Conservation (phyloP, 805 yeast genomes). For the Candida suzukii region DNA sequence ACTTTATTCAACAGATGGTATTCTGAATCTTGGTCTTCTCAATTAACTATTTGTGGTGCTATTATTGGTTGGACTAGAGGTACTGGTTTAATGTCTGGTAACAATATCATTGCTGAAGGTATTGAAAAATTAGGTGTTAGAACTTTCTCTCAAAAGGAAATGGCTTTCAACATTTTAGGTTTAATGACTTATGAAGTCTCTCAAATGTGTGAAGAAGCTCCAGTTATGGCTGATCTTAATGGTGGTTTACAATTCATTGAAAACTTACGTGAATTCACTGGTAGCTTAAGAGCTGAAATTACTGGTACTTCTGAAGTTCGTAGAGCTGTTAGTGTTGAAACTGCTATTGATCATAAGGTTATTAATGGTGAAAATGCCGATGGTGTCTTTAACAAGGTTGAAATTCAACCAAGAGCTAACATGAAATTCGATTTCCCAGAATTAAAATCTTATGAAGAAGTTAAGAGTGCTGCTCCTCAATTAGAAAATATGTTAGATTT, state of each 20-base stretch:
- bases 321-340: constrained; percentile 91
- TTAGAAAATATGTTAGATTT: constrained; percentile 88
- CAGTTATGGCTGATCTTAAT: constrained; percentile 96
- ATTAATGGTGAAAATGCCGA: constrained; percentile 87
- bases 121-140: constrained; percentile 93
- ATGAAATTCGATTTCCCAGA: constrained; percentile 90
- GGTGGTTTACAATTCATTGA: constrained; percentile 96
- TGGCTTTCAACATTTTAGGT: constrained; percentile 98
- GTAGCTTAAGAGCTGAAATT: constrained; percentile 68
- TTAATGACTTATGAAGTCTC: constrained; percentile 81
- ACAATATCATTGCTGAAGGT: constrained; percentile 96
- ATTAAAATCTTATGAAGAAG: constrained; percentile 67
- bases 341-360: constrained; percentile 79
- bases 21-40: constrained; percentile 94
- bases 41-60: constrained; percentile 96
- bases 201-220: constrained; percentile 83
- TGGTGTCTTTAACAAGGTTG: constrained; percentile 70
- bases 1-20: constrained; percentile 98
- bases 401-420: constrained; percentile 90
- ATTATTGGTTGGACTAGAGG: constrained; percentile 99
- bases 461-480: constrained; percentile 62
- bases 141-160: constrained; percentile 97
- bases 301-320: constrained; percentile 84
- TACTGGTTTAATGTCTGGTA: constrained; percentile 97
- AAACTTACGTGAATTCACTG: constrained; percentile 83